Conservation (phyloP, 768 basidiomycete species). For the Macrolepiota fuliginosa region DNA sequence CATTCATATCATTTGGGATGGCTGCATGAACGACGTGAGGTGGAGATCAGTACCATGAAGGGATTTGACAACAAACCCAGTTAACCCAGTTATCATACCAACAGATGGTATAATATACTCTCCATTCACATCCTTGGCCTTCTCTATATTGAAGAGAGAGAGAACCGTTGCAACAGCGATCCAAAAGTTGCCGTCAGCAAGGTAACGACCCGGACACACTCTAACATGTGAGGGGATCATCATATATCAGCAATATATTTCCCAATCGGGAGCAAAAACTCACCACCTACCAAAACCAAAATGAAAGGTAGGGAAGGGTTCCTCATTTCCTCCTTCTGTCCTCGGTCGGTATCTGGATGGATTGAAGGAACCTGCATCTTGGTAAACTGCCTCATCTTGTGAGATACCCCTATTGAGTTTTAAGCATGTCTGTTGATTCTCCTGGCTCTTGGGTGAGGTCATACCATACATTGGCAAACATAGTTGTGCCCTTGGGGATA, state of each 20-base stretch:
- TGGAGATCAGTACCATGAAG: background rate
- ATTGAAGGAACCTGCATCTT: constrained; percentile 48
- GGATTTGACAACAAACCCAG: background rate
- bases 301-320: background rate
- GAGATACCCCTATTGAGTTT: constrained; percentile 37
- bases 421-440: background rate
- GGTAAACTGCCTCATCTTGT: constrained; percentile 47
- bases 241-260: background rate
- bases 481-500: constrained; percentile 60
- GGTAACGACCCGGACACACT: constrained; percentile 2
- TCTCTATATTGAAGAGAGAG: background rate
- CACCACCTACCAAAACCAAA: constrained; percentile 8
- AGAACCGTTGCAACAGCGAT: constrained; percentile 2
- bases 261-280: background rate
- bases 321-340: background rate
- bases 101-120: background rate
- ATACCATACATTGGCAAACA: constrained; percentile 64
- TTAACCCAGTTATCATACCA: background rate
- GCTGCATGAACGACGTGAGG: background rate
- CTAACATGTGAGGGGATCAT: background rate
- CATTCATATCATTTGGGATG: constrained; percentile 1
- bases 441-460: no score
- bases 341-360: no score
- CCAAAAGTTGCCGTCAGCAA: no score
- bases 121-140: background rate